Evolutionary conservation across 768 basidiomycete species (phyloP).

Genomic region (Trametopsis cervina): DNA sequence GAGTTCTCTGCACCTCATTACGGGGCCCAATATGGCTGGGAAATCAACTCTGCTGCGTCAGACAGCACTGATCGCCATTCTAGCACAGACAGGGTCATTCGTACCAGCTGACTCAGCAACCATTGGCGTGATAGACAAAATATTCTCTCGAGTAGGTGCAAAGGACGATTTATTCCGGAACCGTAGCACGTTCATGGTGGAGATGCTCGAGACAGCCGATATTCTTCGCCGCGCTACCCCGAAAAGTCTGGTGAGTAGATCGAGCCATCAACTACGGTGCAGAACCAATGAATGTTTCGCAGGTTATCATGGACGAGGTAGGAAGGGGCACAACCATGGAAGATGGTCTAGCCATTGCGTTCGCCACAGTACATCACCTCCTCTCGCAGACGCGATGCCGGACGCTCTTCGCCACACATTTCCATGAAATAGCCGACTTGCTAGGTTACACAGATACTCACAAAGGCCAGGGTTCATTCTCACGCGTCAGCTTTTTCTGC

Average conservation of each 20-base stretch:
- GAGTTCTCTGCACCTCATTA: constrained; percentile 75
- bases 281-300: neutral
- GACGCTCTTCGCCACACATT: constrained; percentile 97
- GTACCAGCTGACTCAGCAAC: constrained; percentile 82
- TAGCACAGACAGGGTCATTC: constrained; percentile 90
- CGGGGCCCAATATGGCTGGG: constrained; percentile 94
- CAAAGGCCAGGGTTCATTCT: constrained; percentile 41
- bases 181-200: constrained; percentile 97
- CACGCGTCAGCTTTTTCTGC: constrained; percentile 76
- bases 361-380: constrained; percentile 82
- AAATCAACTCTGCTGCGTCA: constrained; percentile 94
- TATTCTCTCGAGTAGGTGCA: constrained; percentile 94
- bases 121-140: constrained; percentile 81
- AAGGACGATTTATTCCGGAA: constrained; percentile 93
- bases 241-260: constrained; percentile 62
- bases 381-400: constrained; percentile 64
- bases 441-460: constrained; percentile 50
- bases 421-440: constrained; percentile 88
- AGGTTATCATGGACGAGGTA: constrained; percentile 99
- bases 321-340: constrained; percentile 90
- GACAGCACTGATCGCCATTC: constrained; percentile 79
- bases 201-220: constrained; percentile 91
- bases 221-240: constrained; percentile 82
- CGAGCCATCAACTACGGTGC: neutral
- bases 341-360: constrained; percentile 92